phyloP scores from a whole-genome alignment of 257 asterid genomes.

The Petunia secreta region DNA sequence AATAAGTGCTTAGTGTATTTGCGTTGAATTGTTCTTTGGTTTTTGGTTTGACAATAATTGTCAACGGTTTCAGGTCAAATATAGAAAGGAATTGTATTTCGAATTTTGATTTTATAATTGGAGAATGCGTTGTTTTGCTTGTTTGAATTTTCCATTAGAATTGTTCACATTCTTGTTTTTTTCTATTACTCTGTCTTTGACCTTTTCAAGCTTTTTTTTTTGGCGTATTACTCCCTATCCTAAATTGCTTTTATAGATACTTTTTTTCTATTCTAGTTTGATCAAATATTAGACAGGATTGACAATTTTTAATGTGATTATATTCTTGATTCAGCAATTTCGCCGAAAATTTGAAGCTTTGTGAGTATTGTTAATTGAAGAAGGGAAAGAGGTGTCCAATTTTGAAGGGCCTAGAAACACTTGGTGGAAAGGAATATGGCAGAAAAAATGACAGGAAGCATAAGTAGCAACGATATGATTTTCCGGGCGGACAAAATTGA shows the following conservation, averaged over 20 bases:
- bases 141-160: neutral
- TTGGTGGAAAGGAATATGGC: constrained; percentile 35
- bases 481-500: constrained; percentile 91
- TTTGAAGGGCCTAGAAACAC: constrained; percentile 48
- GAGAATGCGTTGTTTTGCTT: neutral
- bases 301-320: neutral
- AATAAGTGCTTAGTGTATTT: too few relatives aligned
- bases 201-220: neutral
- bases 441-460: constrained; percentile 24
- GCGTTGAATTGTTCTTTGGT: too few relatives aligned
- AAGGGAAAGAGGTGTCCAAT: constrained; percentile 38
- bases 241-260: neutral
- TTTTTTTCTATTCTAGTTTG: neutral
- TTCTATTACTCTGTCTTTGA: neutral
- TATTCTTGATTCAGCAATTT: neutral
- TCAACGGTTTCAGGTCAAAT: too few relatives aligned
- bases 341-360: neutral
- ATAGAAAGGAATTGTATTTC: too few relatives aligned
- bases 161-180: neutral
- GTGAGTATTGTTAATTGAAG: constrained; percentile 31
- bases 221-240: neutral
- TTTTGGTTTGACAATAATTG: too few relatives aligned
- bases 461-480: constrained; percentile 71
- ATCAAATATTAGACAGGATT: neutral
- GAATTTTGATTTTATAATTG: neutral